Conservation (phyloP, 2,329 filamentous ascomycete species). For the Xylaria sp. region DNA sequence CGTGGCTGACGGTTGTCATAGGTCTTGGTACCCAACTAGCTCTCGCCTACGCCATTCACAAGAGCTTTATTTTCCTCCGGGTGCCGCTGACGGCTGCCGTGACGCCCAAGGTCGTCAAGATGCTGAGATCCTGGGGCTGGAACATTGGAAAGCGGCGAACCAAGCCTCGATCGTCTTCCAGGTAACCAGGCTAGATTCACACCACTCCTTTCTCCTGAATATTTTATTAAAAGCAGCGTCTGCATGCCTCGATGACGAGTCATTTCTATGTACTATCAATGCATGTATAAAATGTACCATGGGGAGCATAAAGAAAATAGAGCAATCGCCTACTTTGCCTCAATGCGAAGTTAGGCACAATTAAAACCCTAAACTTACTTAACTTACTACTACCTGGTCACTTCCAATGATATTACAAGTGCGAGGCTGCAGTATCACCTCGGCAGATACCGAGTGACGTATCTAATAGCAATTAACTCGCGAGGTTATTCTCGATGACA, state of each 20-base stretch:
- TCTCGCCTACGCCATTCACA: slow-evolving; percentile 95
- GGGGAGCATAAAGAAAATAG: slow-evolving; percentile 20
- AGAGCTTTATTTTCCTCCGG: slow-evolving; percentile 95
- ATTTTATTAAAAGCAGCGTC: background rate
- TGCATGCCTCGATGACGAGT: background rate
- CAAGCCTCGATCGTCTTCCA: slow-evolving; percentile 27
- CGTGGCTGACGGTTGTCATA: slow-evolving; percentile 40
- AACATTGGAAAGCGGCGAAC: slow-evolving; percentile 78
- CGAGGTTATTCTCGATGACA: background rate
- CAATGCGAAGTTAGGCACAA: background rate
- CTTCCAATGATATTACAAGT: background rate
- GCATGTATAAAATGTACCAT: slow-evolving; percentile 16
- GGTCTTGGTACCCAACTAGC: slow-evolving; percentile 81
- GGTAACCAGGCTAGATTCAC: background rate
- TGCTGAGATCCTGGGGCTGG: slow-evolving; percentile 87
- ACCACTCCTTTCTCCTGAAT: slow-evolving; percentile 1
- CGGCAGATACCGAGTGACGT: background rate
- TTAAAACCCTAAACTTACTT: background rate
- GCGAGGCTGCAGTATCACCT: background rate
- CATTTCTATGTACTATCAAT: slow-evolving; percentile 11
- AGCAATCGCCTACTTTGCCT: background rate
- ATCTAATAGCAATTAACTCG: background rate
- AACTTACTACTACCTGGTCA: background rate
- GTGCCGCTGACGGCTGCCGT: slow-evolving; percentile 90
- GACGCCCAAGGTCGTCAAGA: slow-evolving; percentile 92